A percentile compares a stretch with the other conserved stretches of the same genome.
These are phyloP conservation scores for Fusarium keratoplasticum DNA, from an alignment of 2,329 filamentous ascomycete species.

Conservation along the genomic window DNA sequence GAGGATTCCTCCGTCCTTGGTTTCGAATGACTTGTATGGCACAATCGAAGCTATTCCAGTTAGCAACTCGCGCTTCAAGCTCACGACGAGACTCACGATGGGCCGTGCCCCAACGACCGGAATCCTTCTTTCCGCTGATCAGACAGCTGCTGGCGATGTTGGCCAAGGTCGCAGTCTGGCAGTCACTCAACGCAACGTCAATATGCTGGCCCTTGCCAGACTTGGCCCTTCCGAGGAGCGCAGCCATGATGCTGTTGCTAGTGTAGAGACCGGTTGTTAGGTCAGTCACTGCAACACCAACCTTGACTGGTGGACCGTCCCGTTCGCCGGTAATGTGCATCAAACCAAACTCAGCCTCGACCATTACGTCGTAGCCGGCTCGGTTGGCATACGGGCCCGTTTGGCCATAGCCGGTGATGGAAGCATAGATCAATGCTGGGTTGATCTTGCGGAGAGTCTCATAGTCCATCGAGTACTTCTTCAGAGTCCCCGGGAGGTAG, in stretches of 20 bases:
- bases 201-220: slow-evolving; percentile 91
- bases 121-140: slow-evolving; percentile 87
- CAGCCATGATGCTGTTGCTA: slow-evolving; percentile 95
- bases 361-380: slow-evolving; percentile 99
- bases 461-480: slow-evolving; percentile 93
- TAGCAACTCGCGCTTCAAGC: neutral
- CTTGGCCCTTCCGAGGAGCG: slow-evolving; percentile 78
- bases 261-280: slow-evolving; percentile 95
- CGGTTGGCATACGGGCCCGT: slow-evolving; percentile 89
- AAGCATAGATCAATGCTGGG: slow-evolving; percentile 89
- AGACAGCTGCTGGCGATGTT: slow-evolving; percentile 95
- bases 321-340: slow-evolving; percentile 97
- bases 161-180: slow-evolving; percentile 92
- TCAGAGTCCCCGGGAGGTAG: slow-evolving; percentile 88
- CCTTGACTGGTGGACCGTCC: slow-evolving; percentile 93
- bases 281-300: slow-evolving; percentile 96
- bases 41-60: slow-evolving; percentile 84
- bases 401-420: slow-evolving; percentile 97
- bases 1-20: slow-evolving; percentile 76
- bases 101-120: slow-evolving; percentile 93
- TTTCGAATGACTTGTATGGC: slow-evolving; percentile 88
- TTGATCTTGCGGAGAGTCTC: slow-evolving; percentile 84
- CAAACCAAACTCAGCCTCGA: slow-evolving; percentile 95
- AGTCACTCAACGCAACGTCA: slow-evolving; percentile 91
- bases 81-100: slow-evolving; percentile 73